These are phyloP conservation scores for Galeopsis tetrahit DNA, from an alignment of 257 asterid genomes.

Conservation along the genomic window DNA sequence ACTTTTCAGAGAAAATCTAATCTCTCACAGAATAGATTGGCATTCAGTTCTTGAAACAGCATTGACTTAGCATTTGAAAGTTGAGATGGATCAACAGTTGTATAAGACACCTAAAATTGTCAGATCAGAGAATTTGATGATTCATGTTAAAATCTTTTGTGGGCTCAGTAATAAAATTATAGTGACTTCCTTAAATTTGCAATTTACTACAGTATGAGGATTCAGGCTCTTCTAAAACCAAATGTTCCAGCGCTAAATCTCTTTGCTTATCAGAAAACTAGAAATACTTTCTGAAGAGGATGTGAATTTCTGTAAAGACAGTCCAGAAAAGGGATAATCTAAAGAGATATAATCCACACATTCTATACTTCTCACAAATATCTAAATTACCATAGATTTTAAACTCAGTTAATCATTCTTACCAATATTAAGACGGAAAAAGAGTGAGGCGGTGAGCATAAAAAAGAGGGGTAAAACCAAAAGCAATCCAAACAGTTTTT, in stretches of 20 bases:
- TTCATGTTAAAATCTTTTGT: slow-evolving; percentile 18
- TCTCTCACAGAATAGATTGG: slow-evolving; percentile 1
- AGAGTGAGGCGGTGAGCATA: not conserved
- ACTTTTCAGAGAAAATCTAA: not conserved
- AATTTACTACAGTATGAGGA: not conserved
- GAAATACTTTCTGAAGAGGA: not conserved
- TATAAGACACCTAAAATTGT: slow-evolving; percentile 6
- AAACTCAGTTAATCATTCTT: slow-evolving; percentile 1
- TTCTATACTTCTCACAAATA: slow-evolving; percentile 10
- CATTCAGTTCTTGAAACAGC: not conserved
- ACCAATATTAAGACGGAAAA: slow-evolving; percentile 3
- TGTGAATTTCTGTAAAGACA: not conserved
- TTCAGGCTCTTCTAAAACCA: slow-evolving; percentile 4
- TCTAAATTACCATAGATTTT: not conserved
- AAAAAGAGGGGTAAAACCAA: not conserved
- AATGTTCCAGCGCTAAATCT: not conserved
- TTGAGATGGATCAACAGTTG: slow-evolving; percentile 19
- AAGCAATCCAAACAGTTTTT: not conserved
- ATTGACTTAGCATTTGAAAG: slow-evolving; percentile 22
- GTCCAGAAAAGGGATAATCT: not conserved
- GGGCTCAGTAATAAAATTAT: not conserved
- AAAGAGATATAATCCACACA: not conserved
- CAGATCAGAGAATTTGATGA: not conserved
- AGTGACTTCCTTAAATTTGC: not conserved
- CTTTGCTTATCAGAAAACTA: not conserved